phyloP scores from a whole-genome alignment of 2,329 filamentous ascomycete species.

The Aureobasidium sp. region DNA sequence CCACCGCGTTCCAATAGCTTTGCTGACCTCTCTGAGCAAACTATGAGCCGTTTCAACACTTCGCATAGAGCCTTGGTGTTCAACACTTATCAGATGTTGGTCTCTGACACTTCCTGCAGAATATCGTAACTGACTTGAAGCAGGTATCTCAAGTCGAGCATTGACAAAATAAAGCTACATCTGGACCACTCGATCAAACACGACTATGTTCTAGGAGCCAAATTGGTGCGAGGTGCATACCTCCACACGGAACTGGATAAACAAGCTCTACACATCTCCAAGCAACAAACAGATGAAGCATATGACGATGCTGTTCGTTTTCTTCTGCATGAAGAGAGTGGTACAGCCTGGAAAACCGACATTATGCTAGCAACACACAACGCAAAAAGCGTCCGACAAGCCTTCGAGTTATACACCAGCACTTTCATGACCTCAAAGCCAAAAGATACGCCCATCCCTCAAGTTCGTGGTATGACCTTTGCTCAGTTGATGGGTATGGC shows the following conservation, averaged over 20 bases:
- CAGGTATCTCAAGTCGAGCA: not conserved
- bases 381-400: not conserved
- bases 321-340: not conserved
- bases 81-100: constrained; percentile 1
- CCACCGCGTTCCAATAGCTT: not conserved
- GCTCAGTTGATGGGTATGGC: constrained; percentile 5
- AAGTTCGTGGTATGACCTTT: not conserved
- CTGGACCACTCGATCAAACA: not conserved
- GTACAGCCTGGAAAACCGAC: not conserved
- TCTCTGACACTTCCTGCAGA: not conserved
- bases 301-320: not conserved
- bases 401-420: not conserved
- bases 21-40: not conserved
- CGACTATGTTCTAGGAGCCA: not conserved
- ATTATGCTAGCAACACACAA: constrained; percentile 3
- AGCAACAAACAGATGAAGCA: not conserved
- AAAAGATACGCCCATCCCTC: constrained; percentile 37
- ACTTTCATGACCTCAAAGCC: constrained; percentile 20
- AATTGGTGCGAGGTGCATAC: constrained; percentile 5
- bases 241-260: not conserved
- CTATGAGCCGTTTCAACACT: constrained; percentile 1
- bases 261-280: not conserved
- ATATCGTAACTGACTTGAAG: not conserved
- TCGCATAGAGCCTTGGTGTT: not conserved
- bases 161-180: not conserved